Percentiles rank a stretch among this genome's conserved stretches.
Evolutionary conservation across 164 flowering plant species (phyloP).

Genomic region (Berberis vulgaris): DNA sequence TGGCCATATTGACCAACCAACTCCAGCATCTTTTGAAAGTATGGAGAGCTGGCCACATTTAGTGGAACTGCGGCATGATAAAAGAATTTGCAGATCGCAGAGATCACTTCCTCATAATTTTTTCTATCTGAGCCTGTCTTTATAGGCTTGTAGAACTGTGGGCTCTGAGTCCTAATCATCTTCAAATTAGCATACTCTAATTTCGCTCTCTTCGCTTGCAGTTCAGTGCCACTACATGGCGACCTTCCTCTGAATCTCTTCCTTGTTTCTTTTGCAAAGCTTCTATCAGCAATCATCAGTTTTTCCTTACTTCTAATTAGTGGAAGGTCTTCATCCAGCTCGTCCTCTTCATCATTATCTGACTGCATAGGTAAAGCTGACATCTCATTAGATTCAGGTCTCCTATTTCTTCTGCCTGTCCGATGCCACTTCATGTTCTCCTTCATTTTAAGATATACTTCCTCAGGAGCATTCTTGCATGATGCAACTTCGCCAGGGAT

Average conservation of each 20-base stretch:
- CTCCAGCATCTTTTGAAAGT: conserved; percentile 74
- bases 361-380: conserved; percentile 34
- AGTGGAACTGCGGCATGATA: conserved; percentile 64
- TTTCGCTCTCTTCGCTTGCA: conserved; percentile 30
- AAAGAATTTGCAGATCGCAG: conserved; percentile 64
- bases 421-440: conserved; percentile 82
- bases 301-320: conserved; percentile 24
- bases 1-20: conserved; percentile 64
- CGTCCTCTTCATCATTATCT: conserved; percentile 45
- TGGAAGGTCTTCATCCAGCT: conserved; percentile 29
- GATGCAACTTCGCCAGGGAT: conserved; percentile 75
- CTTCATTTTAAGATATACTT: conserved; percentile 58
- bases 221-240: conserved; percentile 27
- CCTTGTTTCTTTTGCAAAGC: conserved; percentile 25
- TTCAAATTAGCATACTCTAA: conserved; percentile 29
- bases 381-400: conserved; percentile 39
- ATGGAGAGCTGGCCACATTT: conserved; percentile 47
- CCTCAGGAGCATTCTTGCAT: conserved; percentile 62
- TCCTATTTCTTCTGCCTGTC: conserved; percentile 47
- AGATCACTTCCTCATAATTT: conserved; percentile 40
- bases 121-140: conserved; percentile 26
- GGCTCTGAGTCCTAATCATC: conserved; percentile 21
- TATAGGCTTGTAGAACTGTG: conserved; percentile 21
- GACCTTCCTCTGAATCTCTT: conserved; percentile 27
- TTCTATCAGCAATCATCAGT: conserved; percentile 27